Base-by-base conservation (phyloP, 2,329 filamentous ascomycete genomes). In the Colletotrichum shisoi region DNA sequence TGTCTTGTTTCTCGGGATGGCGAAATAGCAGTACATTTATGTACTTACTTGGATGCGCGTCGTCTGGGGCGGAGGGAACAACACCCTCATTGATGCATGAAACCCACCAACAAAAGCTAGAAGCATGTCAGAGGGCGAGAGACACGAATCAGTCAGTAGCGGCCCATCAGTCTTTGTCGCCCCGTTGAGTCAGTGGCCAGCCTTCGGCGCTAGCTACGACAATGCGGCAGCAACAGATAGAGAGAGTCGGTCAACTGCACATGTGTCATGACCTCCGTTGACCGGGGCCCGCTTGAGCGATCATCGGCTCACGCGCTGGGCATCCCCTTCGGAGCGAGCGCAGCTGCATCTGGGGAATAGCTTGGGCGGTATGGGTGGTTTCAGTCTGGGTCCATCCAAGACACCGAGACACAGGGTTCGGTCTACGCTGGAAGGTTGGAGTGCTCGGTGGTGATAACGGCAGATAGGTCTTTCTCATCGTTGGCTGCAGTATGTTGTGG, bases 21-120 rank as follows among this genome's bases (percentile, higher is more conserved):
- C 60, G 40, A 63, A 46, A 31, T 5, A 39, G 46, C 51, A 37
- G 39, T 45, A 63, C 39, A 45, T 46, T 34, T 40, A 49, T 34
- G 57, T 59, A 40, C 57, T 19, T 24, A 31, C 57, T 27, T 24
- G 31, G 21, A 27, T 45, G 24, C 40, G 31, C 8, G 9, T 37
- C 56, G 9, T 34, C 31, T 9, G 44, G 6, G 56, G 24, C 24
- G 42, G 37, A 63, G 48, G 46, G 54, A 67, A 9, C 31, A 67
- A 67, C 65, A 64, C 61, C 65, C 61, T 60, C 61, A 60, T 56
- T 68, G 44, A 24, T 56, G 65, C 56, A 65, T 68, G 65, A 68
- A 68, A 68, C 65, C 65, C 48, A 59, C 61, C 42, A 45, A 45
- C 44, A 39, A 68, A 68, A 65, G 61, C 54, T 64, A 64, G 64